Evolutionary conservation across 176 grass and related monocot species (phyloP).

Genomic region (Oryza rufipogon): DNA sequence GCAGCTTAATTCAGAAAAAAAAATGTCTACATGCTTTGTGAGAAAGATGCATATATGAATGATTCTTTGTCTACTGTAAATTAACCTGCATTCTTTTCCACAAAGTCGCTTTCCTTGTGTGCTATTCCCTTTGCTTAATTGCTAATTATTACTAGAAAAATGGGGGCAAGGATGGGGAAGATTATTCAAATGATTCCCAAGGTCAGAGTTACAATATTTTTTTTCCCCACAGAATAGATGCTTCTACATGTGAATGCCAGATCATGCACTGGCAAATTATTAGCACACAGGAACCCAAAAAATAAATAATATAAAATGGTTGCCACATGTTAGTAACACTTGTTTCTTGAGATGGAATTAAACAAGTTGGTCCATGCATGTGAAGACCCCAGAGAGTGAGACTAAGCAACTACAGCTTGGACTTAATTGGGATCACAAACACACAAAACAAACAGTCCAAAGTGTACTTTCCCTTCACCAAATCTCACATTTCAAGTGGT

Average conservation of each 20-base stretch:
- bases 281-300: background rate
- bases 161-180: background rate
- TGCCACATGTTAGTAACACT: background rate
- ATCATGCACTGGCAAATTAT: background rate
- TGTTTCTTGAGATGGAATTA: slow-evolving; percentile 18
- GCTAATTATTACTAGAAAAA: background rate
- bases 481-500: slow-evolving; percentile 17
- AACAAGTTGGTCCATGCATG: slow-evolving; percentile 25
- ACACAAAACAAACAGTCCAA: background rate
- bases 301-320: background rate
- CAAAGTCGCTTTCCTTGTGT: background rate
- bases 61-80: background rate
- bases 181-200: background rate
- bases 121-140: background rate
- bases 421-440: slow-evolving; percentile 28
- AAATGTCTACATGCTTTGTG: background rate
- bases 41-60: background rate
- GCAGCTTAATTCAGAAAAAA: background rate
- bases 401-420: slow-evolving; percentile 24
- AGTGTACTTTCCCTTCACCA: slow-evolving; percentile 55
- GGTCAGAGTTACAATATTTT: slow-evolving; percentile 30
- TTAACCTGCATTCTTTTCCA: background rate
- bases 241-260: slow-evolving; percentile 41
- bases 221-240: slow-evolving; percentile 29
- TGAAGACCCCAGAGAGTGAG: background rate